phyloP scores from a whole-genome alignment of 2,329 filamentous ascomycete genomes.

The Ascochyta koolunga region DNA sequence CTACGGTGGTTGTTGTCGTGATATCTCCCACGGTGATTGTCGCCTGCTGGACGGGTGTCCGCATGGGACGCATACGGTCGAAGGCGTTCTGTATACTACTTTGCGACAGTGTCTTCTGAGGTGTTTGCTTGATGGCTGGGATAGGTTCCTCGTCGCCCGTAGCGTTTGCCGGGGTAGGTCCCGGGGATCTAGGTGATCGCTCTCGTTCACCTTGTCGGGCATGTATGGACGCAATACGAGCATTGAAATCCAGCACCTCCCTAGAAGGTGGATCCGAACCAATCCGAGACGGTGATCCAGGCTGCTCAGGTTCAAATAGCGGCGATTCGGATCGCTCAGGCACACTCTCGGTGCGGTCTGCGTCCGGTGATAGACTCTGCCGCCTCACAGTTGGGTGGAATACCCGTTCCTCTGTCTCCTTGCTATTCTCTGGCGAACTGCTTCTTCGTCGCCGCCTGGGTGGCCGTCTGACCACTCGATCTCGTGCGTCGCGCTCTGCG shows the following conservation, averaged over 20 bases:
- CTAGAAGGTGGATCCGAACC: constrained; percentile 20
- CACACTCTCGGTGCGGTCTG: neutral
- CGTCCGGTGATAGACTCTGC: neutral
- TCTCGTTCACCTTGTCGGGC: constrained; percentile 24
- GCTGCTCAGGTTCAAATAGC: constrained; percentile 31
- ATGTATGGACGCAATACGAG: constrained; percentile 44
- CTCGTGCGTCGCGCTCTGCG: constrained; percentile 36
- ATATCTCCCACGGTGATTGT: constrained; percentile 76
- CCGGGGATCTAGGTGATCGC: constrained; percentile 16
- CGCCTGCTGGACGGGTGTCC: constrained; percentile 67
- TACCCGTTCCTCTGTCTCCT: constrained; percentile 13
- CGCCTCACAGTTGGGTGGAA: neutral
- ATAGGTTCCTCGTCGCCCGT: constrained; percentile 33
- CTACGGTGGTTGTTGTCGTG: constrained; percentile 70
- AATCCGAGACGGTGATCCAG: constrained; percentile 6
- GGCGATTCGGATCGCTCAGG: constrained; percentile 22
- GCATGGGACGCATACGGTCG: constrained; percentile 68
- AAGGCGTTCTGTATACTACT: constrained; percentile 64
- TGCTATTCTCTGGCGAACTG: constrained; percentile 10
- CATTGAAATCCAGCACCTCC: constrained; percentile 50
- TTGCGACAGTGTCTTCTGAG: constrained; percentile 42
- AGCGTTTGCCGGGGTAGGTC: constrained; percentile 10
- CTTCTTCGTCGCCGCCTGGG: constrained; percentile 18
- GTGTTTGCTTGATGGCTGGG: constrained; percentile 37
- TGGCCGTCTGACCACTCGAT: constrained; percentile 18